Evolutionary conservation across 208 protist genomes (phyloP).

Genomic region (Trypanosomatidae sp.): DNA sequence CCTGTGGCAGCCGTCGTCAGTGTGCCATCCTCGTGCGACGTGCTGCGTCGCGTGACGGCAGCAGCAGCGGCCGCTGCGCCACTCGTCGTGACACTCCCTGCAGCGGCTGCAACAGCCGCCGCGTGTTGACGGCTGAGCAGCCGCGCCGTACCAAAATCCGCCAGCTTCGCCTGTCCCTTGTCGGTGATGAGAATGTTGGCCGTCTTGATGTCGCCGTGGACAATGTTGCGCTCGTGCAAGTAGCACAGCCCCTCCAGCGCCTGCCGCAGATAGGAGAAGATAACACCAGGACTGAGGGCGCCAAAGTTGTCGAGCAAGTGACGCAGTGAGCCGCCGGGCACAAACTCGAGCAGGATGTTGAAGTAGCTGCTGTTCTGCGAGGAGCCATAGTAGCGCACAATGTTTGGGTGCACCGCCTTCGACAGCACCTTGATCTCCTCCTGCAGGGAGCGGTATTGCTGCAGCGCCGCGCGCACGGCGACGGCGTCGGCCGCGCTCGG

Average conservation of each 20-base stretch:
- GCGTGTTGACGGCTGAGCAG: conserved; percentile 39
- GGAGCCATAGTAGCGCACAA: conserved; percentile 85
- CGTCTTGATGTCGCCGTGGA: conserved; percentile 85
- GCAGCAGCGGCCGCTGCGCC: too few species aligned
- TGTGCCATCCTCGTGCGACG: too few species aligned
- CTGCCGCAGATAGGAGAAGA: conserved; percentile 73
- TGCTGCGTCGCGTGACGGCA: too few species aligned
- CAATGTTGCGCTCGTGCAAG: conserved; percentile 78
- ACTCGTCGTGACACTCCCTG: too few species aligned
- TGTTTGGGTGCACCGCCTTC: conserved; percentile 83
- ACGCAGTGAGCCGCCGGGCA: conserved; percentile 79
- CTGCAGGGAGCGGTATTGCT: conserved; percentile 76
- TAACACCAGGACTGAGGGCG: conserved; percentile 63
- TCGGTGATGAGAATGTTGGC: conserved; percentile 88
- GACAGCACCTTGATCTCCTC: conserved; percentile 85
- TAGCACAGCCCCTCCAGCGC: conserved; percentile 74
- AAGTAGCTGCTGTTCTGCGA: conserved; percentile 75
- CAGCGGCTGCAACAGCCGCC: too few species aligned
- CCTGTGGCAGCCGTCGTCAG: too few species aligned
- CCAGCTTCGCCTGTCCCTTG: conserved; percentile 72
- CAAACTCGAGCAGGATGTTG: conserved; percentile 88
- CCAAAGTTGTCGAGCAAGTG: conserved; percentile 86
- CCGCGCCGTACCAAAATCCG: conserved; percentile 83
- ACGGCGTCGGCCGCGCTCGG: conserved; percentile 17
- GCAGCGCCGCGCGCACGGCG: conserved; percentile 41